A percentile compares a stretch with the other conserved stretches of the same genome.
Evolutionary conservation across 2,329 filamentous ascomycete genomes (phyloP).

Genomic region (Botryotinia convoluta): DNA sequence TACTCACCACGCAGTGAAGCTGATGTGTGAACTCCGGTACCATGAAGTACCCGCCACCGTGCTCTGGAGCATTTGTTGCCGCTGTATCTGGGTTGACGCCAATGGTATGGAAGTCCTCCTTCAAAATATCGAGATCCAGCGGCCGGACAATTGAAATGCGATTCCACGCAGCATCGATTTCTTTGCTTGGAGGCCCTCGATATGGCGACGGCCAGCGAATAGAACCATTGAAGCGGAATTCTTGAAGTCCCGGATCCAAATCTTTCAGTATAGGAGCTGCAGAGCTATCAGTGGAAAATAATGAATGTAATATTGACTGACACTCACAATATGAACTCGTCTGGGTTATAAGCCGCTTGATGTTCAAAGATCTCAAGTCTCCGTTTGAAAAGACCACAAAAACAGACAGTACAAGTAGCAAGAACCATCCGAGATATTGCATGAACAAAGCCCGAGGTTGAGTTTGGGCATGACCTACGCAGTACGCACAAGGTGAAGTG

Average conservation of each 20-base stretch:
- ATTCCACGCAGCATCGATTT: conserved; percentile 2
- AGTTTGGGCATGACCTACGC: too few species aligned
- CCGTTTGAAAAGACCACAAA: too few species aligned
- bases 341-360: not conserved
- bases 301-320: not conserved
- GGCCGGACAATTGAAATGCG: not conserved
- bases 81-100: not conserved
- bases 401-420: too few species aligned
- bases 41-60: conserved; percentile 3
- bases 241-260: not conserved
- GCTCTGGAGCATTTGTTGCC: conserved; percentile 5
- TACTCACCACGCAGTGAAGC: conserved; percentile 7
- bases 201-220: conserved; percentile 3
- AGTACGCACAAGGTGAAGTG: too few species aligned
- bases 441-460: too few species aligned
- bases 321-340: conserved; percentile 1
- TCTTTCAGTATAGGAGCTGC: not conserved
- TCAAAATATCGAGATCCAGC: not conserved
- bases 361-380: too few species aligned
- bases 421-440: too few species aligned
- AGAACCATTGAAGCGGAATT: conserved; percentile 3
- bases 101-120: not conserved
- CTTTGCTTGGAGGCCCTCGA: not conserved
- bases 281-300: not conserved
- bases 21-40: conserved; percentile 4